Base-by-base conservation (phyloP, 2,329 filamentous ascomycete species). In the Zalaria sp. region DNA sequence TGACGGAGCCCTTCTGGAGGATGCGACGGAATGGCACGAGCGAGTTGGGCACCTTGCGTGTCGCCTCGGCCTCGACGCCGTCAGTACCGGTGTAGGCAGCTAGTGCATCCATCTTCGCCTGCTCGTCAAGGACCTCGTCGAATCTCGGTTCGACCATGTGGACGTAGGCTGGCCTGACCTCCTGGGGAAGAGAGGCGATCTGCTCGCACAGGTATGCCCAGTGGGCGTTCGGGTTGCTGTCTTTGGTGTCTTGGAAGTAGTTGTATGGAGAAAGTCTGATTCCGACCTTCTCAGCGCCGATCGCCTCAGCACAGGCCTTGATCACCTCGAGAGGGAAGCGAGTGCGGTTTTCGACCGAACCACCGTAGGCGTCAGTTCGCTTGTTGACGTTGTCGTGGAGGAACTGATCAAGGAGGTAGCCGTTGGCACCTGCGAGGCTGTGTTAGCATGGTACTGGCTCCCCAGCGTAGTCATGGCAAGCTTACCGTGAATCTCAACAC, bases 361-460 rank as follows among this genome's bases (percentile, higher is more conserved):
- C 66, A 3, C 55, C 67, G 53, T 57, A 68, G 39, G 35, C 49
- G 37, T 70, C 68, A 1, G 59, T 72, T 5, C 74, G 64, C 29
- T 62, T 59, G 54, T 78, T 78, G 50, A 63, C 60, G 8, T 58
- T 67, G 43, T 71, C 67, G 45, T 73, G 77, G n/a, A 82, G 58
- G 54, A 83, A 85, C 49, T 78, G 69, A 43, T 70, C 69, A 3
- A 80, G 53, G 1, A 85, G 64, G 51, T 83, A 83, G 18, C 51
- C 47, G 32, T 49, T 49, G 5, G 47, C 53, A 35, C 49, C 61
- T 42, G 25, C 25, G 9, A 25, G 9, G 5, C 7, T 11, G 26
- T 37, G 25, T 27, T 11, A 18, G 18, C 18, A 18, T 18, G 18
- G 18, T 18, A 18, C 18, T 18, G 18, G 18, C 18, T 18, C 18